Conservation (phyloP, 2,329 filamentous ascomycete genomes). For the Colletotrichum sp. region DNA sequence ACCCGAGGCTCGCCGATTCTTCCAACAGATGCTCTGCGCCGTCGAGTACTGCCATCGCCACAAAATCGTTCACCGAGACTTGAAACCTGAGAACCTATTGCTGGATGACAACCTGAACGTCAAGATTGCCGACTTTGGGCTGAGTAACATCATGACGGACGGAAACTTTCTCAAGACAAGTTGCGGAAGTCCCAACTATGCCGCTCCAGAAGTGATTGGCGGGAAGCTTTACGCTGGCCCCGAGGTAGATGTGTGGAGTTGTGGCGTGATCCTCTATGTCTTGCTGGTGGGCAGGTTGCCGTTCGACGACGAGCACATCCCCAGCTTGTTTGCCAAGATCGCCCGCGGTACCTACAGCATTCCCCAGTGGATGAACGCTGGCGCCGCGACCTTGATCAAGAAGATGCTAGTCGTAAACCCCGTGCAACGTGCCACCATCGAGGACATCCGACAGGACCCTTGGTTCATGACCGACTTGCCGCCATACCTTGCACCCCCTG, state of each 20-base stretch:
- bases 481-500: conserved; percentile 83
- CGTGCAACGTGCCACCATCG: conserved; percentile 90
- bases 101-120: conserved; percentile 96
- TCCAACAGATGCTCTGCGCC: conserved; percentile 98
- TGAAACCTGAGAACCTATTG: conserved; percentile 96
- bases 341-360: conserved; percentile 92
- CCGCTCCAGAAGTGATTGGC: conserved; percentile 95
- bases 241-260: conserved; percentile 98
- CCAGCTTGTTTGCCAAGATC: conserved; percentile 97
- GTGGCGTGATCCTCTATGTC: conserved; percentile 89
- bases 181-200: conserved; percentile 97
- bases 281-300: conserved; percentile 83
- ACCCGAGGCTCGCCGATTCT: conserved; percentile 92
- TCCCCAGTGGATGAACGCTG: conserved; percentile 87
- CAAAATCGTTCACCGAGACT: conserved; percentile 97
- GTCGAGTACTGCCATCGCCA: conserved; percentile 99
- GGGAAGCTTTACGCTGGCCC: conserved; percentile 97
- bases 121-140: conserved; percentile 98
- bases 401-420: conserved; percentile 96
- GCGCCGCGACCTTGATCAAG: conserved; percentile 82
- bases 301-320: conserved; percentile 98
- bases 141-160: conserved; percentile 99
- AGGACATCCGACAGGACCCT: conserved; percentile 89
- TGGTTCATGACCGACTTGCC: conserved; percentile 94
- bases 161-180: conserved; percentile 99